phyloP scores from a whole-genome alignment of 768 basidiomycete genomes.

The Pisolithus tinctorius region DNA sequence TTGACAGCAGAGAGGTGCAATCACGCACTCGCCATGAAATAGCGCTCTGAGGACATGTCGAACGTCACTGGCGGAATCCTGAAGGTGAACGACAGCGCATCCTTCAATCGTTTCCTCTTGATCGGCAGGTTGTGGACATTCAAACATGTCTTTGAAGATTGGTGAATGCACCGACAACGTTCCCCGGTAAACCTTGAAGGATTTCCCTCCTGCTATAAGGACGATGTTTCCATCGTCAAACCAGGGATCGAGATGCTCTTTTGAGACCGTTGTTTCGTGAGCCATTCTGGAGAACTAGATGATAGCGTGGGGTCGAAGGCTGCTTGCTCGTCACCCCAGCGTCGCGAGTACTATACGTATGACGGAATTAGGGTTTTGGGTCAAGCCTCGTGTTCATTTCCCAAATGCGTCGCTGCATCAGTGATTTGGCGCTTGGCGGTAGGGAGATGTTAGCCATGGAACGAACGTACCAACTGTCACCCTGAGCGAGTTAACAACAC shows the following conservation, averaged over 20 bases:
- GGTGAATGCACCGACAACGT: conserved; percentile 20
- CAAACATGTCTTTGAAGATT: conserved; percentile 28
- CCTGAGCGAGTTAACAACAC: too few species aligned
- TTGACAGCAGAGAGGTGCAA: neutral
- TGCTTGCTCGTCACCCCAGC: too few species aligned
- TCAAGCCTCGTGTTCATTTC: too few species aligned
- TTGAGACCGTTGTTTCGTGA: neutral
- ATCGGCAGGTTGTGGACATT: conserved; percentile 1
- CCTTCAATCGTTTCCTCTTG: conserved; percentile 8
- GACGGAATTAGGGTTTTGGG: too few species aligned
- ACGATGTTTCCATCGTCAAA: conserved; percentile 27
- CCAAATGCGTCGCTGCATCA: too few species aligned
- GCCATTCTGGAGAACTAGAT: neutral
- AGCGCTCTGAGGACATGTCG: conserved; percentile 13
- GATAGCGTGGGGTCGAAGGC: too few species aligned
- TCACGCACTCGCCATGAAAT: conserved; percentile 12
- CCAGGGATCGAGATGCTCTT: conserved; percentile 15
- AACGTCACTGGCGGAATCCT: conserved; percentile 10
- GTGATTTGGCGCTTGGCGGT: too few species aligned
- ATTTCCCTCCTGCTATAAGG: conserved; percentile 17
- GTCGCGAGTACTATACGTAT: too few species aligned
- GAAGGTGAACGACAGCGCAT: conserved; percentile 16
- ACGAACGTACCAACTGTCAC: too few species aligned
- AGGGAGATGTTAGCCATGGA: too few species aligned
- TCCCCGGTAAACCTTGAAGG: conserved; percentile 27